These are phyloP conservation scores for Myochromella boudieri DNA, from an alignment of 768 basidiomycete species.

Conservation along the genomic window DNA sequence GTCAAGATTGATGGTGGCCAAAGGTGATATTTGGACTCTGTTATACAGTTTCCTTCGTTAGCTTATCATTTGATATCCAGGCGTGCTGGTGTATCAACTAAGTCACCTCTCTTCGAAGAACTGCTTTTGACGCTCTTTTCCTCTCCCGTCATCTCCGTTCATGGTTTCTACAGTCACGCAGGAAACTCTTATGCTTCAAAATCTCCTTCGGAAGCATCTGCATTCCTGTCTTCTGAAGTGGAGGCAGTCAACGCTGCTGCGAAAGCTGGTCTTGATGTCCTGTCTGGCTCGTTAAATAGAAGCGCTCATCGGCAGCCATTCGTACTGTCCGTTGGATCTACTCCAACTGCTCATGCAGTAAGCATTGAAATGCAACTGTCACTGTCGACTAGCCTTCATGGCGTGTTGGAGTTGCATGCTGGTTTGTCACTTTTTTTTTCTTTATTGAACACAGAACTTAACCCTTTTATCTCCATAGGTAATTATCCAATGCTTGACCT, in stretches of 20 bases:
- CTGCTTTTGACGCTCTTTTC: slow-evolving; percentile 53
- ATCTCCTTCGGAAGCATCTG: slow-evolving; percentile 60
- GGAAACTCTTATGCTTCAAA: slow-evolving; percentile 78
- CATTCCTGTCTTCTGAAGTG: slow-evolving; percentile 69
- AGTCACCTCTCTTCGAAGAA: slow-evolving; percentile 51
- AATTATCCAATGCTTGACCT: slow-evolving; percentile 85
- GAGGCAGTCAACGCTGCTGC: slow-evolving; percentile 69
- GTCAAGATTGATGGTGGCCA: slow-evolving; percentile 80
- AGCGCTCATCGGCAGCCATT: slow-evolving; percentile 46
- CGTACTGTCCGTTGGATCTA: slow-evolving; percentile 82
- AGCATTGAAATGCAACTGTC: slow-evolving; percentile 46
- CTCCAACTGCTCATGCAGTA: slow-evolving; percentile 83
- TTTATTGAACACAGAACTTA: not conserved
- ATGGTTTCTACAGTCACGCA: slow-evolving; percentile 84
- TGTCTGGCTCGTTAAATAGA: slow-evolving; percentile 35
- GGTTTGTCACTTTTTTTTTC: slow-evolving; percentile 34
- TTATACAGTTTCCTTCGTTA: slow-evolving; percentile 11
- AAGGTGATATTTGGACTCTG: slow-evolving; percentile 47
- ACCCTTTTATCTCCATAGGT: slow-evolving; percentile 35
- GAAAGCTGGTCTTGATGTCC: slow-evolving; percentile 46
- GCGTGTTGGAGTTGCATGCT: slow-evolving; percentile 74
- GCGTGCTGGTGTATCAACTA: slow-evolving; percentile 67
- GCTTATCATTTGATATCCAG: slow-evolving; percentile 33
- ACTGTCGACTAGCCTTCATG: slow-evolving; percentile 50
- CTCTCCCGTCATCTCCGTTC: slow-evolving; percentile 59